Evolutionary conservation across 345 rosid species (phyloP), one percentile per base, ranked within the genome.

Genomic region (Aquilaria sinensis): DNA sequence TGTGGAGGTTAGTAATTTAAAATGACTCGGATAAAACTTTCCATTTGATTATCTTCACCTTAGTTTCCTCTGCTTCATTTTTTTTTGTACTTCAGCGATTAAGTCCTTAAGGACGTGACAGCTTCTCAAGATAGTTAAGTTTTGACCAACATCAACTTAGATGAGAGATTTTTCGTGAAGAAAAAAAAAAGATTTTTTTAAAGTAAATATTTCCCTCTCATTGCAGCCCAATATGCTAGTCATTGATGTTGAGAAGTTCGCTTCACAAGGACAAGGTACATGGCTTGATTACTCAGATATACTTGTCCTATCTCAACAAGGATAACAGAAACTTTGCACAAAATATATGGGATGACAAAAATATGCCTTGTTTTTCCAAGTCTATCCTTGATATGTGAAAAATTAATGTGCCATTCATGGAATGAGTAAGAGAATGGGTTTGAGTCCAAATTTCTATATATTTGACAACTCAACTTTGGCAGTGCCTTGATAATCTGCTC

Each of bases 151-250:
- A 37, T 37, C 43, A 37, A 9, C 43, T 16, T 57, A 16, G 23
- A 57, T 57, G 47, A 12, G 46, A 32, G 48, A 33, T 37, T 37
- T 37, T 0, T 37, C 3, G 5, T 37, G 3, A 5, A 5, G 1
- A 37, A 37, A 37, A 37, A 37, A 37, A 5, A 5, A 37, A 37
- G 5, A 5, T 37, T 37, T 37, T 37, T 37, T 37, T 37, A 37
- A 37, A 0, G 9, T 37, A 37, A 37, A 56, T 46, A 9, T 53
- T 68, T 70, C 13, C 51, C 51, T 65, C 41, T 50, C 31, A 33
- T 71, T 77, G 65, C 86, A 94, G 99, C 99, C 99, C 51, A 94
- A 94, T 76, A 94, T 94, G 96, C 88, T 94, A 60, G 99, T 94
- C 45, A 95, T 83, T 72, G 96, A 94, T 71, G 62, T 90, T 76